A percentile compares a stretch with the other conserved stretches of the same genome.
phyloP scores from a whole-genome alignment of 345 rosid genomes.

The Aquilaria yunnanensis region DNA sequence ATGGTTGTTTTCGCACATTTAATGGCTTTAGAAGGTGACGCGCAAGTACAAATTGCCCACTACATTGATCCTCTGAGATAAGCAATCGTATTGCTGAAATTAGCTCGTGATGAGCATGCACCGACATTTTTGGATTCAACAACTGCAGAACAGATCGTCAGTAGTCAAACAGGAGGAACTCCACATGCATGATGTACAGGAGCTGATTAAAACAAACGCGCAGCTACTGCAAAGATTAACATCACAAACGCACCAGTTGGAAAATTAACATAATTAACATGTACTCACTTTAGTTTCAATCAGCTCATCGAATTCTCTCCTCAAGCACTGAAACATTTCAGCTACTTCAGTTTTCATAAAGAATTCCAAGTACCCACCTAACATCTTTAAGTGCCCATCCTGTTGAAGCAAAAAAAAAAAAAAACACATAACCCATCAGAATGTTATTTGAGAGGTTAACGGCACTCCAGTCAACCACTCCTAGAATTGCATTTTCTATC shows the following conservation, averaged over 20 bases:
- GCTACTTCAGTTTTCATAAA: conserved; percentile 67
- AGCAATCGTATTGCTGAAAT: conserved; percentile 51
- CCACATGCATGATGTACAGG: not conserved
- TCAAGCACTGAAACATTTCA: conserved; percentile 52
- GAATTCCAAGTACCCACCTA: conserved; percentile 88
- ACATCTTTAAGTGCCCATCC: conserved; percentile 93
- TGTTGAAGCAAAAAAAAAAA: conserved; percentile 17
- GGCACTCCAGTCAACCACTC: not conserved
- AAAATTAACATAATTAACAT: not conserved
- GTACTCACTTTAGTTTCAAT: conserved; percentile 69
- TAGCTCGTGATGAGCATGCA: conserved; percentile 46
- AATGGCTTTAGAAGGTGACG: conserved; percentile 35
- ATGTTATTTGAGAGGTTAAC: not conserved
- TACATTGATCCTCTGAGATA: conserved; percentile 53
- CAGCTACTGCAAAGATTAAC: not conserved
- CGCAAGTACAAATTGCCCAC: conserved; percentile 76
- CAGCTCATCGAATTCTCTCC: conserved; percentile 78
- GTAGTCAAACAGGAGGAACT: not conserved
- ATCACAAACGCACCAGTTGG: not conserved
- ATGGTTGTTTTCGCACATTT: conserved; percentile 27
- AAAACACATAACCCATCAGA: not conserved
- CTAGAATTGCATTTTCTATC: not conserved
- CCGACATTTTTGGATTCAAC: conserved; percentile 54
- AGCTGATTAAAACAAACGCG: not conserved
- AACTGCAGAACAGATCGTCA: conserved; percentile 34